These are phyloP conservation scores for Quaeritorhiza haematococci DNA, from an alignment of 371 early-diverging fungal species.

Conservation along the genomic window DNA sequence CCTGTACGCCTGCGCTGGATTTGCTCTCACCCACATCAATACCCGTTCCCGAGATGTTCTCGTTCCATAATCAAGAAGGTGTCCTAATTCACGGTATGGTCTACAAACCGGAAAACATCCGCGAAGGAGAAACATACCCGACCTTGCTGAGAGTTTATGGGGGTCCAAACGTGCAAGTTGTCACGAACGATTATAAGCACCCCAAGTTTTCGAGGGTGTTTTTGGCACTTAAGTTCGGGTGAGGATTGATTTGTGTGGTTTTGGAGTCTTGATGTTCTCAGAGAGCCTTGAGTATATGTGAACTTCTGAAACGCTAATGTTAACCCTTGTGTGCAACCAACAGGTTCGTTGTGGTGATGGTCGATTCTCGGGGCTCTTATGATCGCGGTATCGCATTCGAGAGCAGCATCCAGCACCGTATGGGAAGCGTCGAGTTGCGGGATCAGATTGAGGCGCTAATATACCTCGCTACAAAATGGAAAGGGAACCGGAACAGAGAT, in stretches of 20 bases:
- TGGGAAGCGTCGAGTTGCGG: constrained; percentile 63
- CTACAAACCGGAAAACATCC: constrained; percentile 47
- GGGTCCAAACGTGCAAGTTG: constrained; percentile 46
- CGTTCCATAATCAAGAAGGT: constrained; percentile 41
- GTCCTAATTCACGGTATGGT: constrained; percentile 55
- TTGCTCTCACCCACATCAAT: too few species aligned
- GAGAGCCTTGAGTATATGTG: too few species aligned
- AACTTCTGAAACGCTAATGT: not conserved
- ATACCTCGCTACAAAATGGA: constrained; percentile 36
- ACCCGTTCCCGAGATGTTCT: constrained; percentile 34
- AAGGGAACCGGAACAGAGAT: too few species aligned
- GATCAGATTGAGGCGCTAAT: constrained; percentile 68
- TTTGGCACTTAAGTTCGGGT: constrained; percentile 59
- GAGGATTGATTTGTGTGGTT: too few species aligned
- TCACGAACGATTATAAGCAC: constrained; percentile 66
- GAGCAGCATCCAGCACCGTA: constrained; percentile 36
- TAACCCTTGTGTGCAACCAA: not conserved
- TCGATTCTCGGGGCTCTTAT: constrained; percentile 71
- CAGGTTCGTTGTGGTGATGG: constrained; percentile 55
- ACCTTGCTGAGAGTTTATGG: constrained; percentile 32
- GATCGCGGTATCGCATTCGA: constrained; percentile 70
- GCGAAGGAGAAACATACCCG: constrained; percentile 16
- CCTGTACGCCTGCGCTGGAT: too few species aligned
- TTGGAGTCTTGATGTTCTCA: too few species aligned
- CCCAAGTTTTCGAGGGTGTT: constrained; percentile 60